A percentile compares a stretch with the other conserved stretches of the same genome.
Evolutionary conservation across 2,329 filamentous ascomycete genomes (phyloP).

Genomic region (Nemania sp.): DNA sequence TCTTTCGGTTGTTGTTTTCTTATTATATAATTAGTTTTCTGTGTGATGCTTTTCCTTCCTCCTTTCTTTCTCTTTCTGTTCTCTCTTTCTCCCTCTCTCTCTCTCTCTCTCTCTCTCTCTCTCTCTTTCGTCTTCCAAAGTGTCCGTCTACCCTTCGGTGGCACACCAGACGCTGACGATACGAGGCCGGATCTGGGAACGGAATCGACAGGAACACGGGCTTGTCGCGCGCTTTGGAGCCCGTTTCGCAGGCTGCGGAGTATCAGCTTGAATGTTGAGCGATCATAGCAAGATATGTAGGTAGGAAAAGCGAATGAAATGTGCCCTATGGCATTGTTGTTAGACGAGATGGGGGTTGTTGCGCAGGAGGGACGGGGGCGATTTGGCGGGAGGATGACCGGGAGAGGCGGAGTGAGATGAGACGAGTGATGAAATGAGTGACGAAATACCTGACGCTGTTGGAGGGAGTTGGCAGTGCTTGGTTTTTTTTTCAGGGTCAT

Average conservation of each 20-base stretch:
- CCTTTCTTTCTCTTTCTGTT: not conserved
- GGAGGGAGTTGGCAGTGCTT: not conserved
- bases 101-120: too few species aligned
- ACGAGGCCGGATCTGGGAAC: not conserved
- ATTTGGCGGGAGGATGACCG: constrained; percentile 8
- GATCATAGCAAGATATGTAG: constrained; percentile 1
- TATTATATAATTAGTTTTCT: not conserved
- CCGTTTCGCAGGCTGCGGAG: not conserved
- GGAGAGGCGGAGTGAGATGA: constrained; percentile 10
- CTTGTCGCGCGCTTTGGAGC: constrained; percentile 4
- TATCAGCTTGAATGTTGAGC: not conserved
- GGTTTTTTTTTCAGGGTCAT: too few species aligned
- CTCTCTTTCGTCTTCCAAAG: too few species aligned
- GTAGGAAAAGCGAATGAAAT: constrained; percentile 21
- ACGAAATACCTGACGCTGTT: constrained; percentile 1
- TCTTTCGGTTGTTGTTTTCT: not conserved
- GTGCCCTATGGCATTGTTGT: constrained; percentile 16
- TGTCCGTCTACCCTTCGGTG: too few species aligned
- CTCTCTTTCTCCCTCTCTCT: not conserved
- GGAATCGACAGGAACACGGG: constrained; percentile 4
- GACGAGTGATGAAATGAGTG: too few species aligned
- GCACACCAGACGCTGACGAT: too few species aligned
- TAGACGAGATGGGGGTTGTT: not conserved
- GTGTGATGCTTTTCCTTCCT: too few species aligned
- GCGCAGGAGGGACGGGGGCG: not conserved